Percentiles rank a stretch among this genome's conserved stretches.
These are phyloP conservation scores for Diutina mesorugosa DNA, from an alignment of 1,139 yeast genomes.

Conservation along the genomic window DNA sequence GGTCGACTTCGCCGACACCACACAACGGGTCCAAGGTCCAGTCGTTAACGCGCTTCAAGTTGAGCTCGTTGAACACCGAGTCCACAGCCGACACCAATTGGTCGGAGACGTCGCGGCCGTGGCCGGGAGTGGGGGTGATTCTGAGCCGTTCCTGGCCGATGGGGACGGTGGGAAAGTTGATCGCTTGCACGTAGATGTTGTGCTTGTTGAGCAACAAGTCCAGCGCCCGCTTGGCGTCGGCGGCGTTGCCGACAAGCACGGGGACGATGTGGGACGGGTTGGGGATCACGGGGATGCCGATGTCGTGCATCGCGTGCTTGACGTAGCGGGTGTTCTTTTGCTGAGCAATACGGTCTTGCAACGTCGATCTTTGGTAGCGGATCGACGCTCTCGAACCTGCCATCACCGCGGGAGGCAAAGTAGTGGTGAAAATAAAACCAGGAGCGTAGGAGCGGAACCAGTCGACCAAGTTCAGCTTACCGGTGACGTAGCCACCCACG, in stretches of 20 bases:
- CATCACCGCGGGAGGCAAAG: conserved; percentile 96
- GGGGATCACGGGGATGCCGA: conserved; percentile 92
- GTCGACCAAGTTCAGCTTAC: conserved; percentile 70
- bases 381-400: conserved; percentile 88
- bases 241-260: conserved; percentile 87
- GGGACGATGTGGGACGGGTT: conserved; percentile 98
- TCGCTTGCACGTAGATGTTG: conserved; percentile 91
- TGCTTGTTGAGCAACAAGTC: conserved; percentile 78
- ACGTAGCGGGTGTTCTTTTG: conserved; percentile 81
- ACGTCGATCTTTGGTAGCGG: conserved; percentile 68
- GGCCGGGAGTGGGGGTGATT: conserved; percentile 98
- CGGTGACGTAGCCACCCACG: conserved; percentile 97
- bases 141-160: conserved; percentile 93
- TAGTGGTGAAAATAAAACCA: conserved; percentile 92
- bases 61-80: conserved; percentile 63
- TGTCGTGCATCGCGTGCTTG: conserved; percentile 49
- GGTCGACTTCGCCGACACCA: conserved; percentile 61
- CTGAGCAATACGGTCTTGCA: conserved; percentile 70
- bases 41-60: conserved; percentile 61
- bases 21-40: conserved; percentile 82
- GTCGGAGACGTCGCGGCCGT: conserved; percentile 63
- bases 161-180: conserved; percentile 95
- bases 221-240: conserved; percentile 80
- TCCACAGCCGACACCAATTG: conserved; percentile 69
- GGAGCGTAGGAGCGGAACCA: conserved; percentile 96